phyloP scores from a whole-genome alignment of 208 protist species.

The Acanthamoeba triangularis region DNA sequence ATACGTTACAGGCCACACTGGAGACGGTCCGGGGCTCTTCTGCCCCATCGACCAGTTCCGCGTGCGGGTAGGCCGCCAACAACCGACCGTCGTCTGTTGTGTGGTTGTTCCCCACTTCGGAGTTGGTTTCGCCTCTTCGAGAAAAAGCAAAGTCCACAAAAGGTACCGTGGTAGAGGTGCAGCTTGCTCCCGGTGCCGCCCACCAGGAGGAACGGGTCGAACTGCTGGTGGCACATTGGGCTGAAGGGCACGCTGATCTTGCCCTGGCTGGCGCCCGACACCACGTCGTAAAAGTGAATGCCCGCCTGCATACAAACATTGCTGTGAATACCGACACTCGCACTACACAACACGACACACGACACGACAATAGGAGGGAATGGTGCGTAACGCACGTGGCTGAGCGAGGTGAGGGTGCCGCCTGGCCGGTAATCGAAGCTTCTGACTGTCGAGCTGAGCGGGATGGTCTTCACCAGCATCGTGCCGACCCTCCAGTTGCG shows the following conservation, averaged over 20 bases:
- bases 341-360: background rate
- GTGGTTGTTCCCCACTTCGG: too few species aligned
- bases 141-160: too few species aligned
- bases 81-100: background rate
- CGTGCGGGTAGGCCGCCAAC: background rate
- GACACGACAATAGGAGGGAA: too few species aligned
- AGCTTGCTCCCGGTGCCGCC: background rate
- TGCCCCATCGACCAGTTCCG: background rate
- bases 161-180: background rate
- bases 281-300: background rate
- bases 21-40: background rate
- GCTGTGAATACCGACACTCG: background rate
- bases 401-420: background rate
- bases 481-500: background rate
- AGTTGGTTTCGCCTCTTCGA: background rate
- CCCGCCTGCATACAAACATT: background rate
- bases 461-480: background rate
- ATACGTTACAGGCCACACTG: background rate
- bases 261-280: background rate
- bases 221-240: background rate
- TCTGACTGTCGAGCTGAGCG: background rate
- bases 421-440: background rate
- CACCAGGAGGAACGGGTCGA: background rate
- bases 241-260: constrained; percentile 16
- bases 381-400: too few species aligned